phyloP scores from a whole-genome alignment of 1,284 basidiomycete species.

The Bjerkandera adusta region DNA sequence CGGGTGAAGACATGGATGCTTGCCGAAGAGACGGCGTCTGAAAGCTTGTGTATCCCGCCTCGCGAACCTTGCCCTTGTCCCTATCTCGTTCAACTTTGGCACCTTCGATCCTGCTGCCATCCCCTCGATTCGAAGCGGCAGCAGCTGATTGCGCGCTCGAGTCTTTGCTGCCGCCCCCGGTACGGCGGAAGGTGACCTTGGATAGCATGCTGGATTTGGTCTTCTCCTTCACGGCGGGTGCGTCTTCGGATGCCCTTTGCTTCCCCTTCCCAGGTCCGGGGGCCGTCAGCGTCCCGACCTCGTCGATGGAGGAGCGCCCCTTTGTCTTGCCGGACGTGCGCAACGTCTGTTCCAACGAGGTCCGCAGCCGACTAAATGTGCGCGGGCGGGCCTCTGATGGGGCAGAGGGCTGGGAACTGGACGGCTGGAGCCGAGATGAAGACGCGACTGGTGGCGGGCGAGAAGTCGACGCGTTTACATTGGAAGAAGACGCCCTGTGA shows the following conservation, averaged over 20 bases:
- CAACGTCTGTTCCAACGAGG: constrained; percentile 63
- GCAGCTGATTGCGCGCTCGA: constrained; percentile 41
- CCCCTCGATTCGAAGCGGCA: constrained; percentile 31
- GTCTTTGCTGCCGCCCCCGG: constrained; percentile 38
- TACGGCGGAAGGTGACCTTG: constrained; percentile 53
- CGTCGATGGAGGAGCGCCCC: constrained; percentile 41
- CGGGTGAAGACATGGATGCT: constrained; percentile 71
- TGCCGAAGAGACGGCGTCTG: constrained; percentile 61
- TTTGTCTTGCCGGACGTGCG: constrained; percentile 59
- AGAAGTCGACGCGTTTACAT: constrained; percentile 34
- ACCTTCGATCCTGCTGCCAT: constrained; percentile 29
- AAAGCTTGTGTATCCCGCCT: constrained; percentile 55
- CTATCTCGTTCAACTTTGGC: constrained; percentile 30
- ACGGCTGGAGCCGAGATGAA: constrained; percentile 38
- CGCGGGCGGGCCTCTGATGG: constrained; percentile 42
- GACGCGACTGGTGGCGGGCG: constrained; percentile 35
- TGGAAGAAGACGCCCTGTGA: constrained; percentile 44
- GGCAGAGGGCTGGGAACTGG: constrained; percentile 16
- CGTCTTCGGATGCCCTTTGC: constrained; percentile 18
- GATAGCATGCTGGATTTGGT: constrained; percentile 43
- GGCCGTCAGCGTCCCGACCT: constrained; percentile 39
- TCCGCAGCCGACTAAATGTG: constrained; percentile 61
- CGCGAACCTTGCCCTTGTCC: constrained; percentile 37
- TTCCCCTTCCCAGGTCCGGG: constrained; percentile 1
- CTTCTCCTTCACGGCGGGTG: constrained; percentile 32